Evolutionary conservation across 2,329 filamentous ascomycete genomes (phyloP).

Genomic region (Ustulina deusta): DNA sequence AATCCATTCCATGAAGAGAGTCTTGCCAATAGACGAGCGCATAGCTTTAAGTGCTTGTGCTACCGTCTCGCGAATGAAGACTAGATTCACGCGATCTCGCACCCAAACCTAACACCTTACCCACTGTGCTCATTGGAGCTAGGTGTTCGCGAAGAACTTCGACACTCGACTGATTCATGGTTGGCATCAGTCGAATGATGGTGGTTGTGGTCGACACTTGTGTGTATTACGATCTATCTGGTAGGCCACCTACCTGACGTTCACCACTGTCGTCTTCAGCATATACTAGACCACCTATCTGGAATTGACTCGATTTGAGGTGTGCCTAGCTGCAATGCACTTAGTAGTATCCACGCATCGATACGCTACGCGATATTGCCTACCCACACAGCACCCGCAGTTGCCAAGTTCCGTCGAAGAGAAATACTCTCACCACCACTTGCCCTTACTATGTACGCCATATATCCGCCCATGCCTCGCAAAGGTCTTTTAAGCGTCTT

Average conservation of each 20-base stretch:
- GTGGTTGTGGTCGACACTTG: too few relatives aligned
- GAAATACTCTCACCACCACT: not conserved
- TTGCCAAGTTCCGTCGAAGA: not conserved
- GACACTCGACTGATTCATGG: not conserved
- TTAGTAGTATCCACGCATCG: too few relatives aligned
- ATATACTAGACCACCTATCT: not conserved
- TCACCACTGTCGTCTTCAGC: not conserved
- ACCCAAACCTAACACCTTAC: conserved; percentile 3
- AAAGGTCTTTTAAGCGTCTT: not conserved
- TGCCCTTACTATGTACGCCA: not conserved
- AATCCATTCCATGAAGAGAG: too few relatives aligned
- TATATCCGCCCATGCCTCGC: not conserved
- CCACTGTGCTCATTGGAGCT: not conserved
- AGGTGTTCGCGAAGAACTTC: not conserved
- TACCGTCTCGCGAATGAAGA: not conserved
- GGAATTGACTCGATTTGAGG: too few relatives aligned
- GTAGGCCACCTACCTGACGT: not conserved
- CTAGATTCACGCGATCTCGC: conserved; percentile 1
- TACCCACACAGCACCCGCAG: not conserved
- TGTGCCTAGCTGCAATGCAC: too few relatives aligned
- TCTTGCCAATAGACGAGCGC: not conserved
- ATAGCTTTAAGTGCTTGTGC: not conserved
- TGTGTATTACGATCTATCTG: not conserved
- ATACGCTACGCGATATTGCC: too few relatives aligned
- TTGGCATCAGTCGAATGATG: not conserved